A percentile compares a stretch with the other conserved stretches of the same genome.
These are phyloP conservation scores for Craterostigma plantagineum DNA, from an alignment of 257 asterid species.

Conservation along the genomic window DNA sequence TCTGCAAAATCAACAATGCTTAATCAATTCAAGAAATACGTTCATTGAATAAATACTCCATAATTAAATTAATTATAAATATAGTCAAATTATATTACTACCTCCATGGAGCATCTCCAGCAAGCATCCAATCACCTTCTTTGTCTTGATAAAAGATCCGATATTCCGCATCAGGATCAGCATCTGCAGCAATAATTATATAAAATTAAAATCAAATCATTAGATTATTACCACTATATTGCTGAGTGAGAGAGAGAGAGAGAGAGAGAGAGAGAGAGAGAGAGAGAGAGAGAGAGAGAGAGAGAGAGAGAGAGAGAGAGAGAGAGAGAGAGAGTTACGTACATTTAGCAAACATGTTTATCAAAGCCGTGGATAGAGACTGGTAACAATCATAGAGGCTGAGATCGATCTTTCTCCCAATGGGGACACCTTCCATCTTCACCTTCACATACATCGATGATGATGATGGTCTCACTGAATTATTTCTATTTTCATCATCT, in stretches of 20 bases:
- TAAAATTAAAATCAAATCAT: not conserved
- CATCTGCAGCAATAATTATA: not conserved
- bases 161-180: not conserved
- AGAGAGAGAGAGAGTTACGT: no score
- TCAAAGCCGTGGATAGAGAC: slow-evolving; percentile 15
- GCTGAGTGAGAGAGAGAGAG: not conserved
- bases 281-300: no score
- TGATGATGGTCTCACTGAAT: slow-evolving; percentile 9
- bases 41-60: no score
- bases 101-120: not conserved
- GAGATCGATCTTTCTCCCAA: slow-evolving; percentile 33
- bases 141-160: no score
- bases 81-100: no score
- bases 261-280: no score
- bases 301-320: no score
- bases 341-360: slow-evolving; percentile 35
- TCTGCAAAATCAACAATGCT: no score
- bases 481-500: not conserved
- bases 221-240: no score
- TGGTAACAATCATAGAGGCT: slow-evolving; percentile 20
- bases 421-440: slow-evolving; percentile 41
- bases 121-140: no score
- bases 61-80: no score
- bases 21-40: no score
- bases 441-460: slow-evolving; percentile 30